phyloP scores from a whole-genome alignment of 1,139 yeast genomes.

The Candida freyschussii region DNA sequence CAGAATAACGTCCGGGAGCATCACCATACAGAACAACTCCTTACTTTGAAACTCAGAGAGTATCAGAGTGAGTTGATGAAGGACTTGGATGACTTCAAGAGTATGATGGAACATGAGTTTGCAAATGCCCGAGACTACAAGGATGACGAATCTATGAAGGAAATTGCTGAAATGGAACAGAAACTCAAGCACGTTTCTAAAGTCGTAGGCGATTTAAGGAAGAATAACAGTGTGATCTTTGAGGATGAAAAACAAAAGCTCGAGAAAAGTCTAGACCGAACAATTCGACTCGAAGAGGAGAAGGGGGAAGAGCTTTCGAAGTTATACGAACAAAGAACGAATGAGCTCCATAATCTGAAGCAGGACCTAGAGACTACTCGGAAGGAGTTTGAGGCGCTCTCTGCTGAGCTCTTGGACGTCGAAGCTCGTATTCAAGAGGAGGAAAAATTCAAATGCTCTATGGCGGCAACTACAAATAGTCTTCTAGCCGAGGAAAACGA shows the following conservation, averaged over 20 bases:
- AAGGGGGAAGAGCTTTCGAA: conserved; percentile 15
- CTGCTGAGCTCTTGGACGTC: conserved; percentile 3
- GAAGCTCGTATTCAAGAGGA: conserved; percentile 5
- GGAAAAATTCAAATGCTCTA: not conserved
- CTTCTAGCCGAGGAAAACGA: conserved; percentile 7
- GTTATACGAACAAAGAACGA: conserved; percentile 9
- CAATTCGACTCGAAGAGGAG: conserved; percentile 12
- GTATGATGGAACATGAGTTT: conserved; percentile 9
- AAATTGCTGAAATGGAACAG: conserved; percentile 12
- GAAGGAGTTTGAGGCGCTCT: conserved; percentile 1
- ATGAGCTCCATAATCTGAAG: conserved; percentile 4
- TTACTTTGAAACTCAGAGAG: conserved; percentile 14
- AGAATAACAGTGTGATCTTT: conserved; percentile 9
- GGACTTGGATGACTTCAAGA: conserved; percentile 18
- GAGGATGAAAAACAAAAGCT: conserved; percentile 6
- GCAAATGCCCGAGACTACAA: conserved; percentile 8
- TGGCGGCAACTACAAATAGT: not conserved
- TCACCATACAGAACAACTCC: conserved; percentile 14
- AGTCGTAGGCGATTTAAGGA: conserved; percentile 4
- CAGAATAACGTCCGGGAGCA: conserved; percentile 5
- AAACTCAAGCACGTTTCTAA: conserved; percentile 2
- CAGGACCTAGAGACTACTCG: not conserved
- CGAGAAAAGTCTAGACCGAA: conserved; percentile 4
- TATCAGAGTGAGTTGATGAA: conserved; percentile 11
- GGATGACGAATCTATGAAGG: conserved; percentile 10